These are phyloP conservation scores for Fraxinus excelsior DNA, from an alignment of 257 asterid species.

Conservation along the genomic window DNA sequence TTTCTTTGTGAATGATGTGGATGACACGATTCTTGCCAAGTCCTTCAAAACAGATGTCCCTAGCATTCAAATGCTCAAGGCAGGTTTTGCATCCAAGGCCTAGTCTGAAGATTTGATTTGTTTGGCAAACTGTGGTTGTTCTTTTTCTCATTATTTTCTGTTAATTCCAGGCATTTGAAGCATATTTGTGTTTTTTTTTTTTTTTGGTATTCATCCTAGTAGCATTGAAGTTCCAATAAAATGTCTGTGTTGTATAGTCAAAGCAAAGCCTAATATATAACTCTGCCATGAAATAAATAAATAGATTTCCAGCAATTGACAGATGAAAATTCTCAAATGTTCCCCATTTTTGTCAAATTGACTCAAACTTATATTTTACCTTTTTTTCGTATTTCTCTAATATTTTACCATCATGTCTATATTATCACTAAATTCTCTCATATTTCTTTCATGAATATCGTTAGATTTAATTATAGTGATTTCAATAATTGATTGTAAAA, in stretches of 20 bases:
- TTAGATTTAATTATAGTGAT: too few relatives aligned
- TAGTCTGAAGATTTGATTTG: not conserved
- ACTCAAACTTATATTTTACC: not conserved
- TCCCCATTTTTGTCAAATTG: not conserved
- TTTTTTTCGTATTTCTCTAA: not conserved
- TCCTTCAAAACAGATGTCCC: slow-evolving; percentile 4
- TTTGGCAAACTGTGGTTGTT: not conserved
- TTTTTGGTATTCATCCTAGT: not conserved
- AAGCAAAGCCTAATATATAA: not conserved
- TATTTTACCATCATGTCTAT: not conserved
- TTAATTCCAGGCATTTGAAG: not conserved
- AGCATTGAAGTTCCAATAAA: not conserved
- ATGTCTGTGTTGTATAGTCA: not conserved
- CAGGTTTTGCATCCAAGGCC: slow-evolving; percentile 10
- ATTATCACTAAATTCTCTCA: too few relatives aligned
- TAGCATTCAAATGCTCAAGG: not conserved
- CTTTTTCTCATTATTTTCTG: not conserved
- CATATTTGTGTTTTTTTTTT: not conserved
- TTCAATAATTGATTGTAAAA: too few relatives aligned
- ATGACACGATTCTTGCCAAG: not conserved
- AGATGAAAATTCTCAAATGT: not conserved
- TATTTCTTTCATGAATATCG: too few relatives aligned
- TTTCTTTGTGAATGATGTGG: not conserved
- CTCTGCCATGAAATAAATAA: not conserved
- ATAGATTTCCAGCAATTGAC: not conserved